phyloP scores from a whole-genome alignment of 2,329 filamentous ascomycete species.

The Ophiostoma fasciatum region DNA sequence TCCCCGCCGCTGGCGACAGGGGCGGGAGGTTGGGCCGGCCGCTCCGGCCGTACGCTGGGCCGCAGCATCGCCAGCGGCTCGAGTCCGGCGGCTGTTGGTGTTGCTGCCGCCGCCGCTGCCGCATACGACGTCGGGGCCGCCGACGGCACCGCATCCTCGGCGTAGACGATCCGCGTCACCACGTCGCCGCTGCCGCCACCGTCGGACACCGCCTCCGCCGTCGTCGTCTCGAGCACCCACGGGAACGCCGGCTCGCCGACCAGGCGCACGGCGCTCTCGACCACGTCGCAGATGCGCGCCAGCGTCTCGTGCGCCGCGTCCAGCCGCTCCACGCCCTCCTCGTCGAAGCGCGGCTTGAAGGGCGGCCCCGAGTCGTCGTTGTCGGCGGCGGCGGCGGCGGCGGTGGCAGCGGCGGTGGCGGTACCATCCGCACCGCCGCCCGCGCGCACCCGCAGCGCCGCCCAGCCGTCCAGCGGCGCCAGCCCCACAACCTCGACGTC shows the following conservation, averaged over 20 bases:
- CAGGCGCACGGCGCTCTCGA: constrained; percentile 11
- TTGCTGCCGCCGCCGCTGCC: no score
- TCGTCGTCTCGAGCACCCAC: constrained; percentile 4
- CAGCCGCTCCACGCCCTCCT: constrained; percentile 7
- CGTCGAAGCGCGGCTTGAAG: constrained; percentile 10
- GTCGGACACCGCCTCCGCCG: no score
- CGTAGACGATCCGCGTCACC: constrained; percentile 7
- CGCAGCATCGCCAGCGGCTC: no score
- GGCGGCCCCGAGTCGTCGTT: no score
- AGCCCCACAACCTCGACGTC: constrained; percentile 33
- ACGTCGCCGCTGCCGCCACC: no score
- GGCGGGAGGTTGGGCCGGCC: no score
- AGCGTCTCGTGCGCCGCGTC: constrained; percentile 8
- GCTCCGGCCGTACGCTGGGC: no score
- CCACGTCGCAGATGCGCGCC: constrained; percentile 12
- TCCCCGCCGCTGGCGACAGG: no score
- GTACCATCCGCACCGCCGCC: no score
- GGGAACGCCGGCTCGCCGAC: constrained; percentile 9
- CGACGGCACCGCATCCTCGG: constrained; percentile 3
- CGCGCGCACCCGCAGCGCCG: constrained; percentile 5
- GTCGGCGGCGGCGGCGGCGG: no score
- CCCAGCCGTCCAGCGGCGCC: constrained; percentile 21
- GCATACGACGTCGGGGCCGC: not conserved
- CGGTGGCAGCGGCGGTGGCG: no score
- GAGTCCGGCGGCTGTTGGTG: no score